Evolutionary conservation across 2,329 filamentous ascomycete species (phyloP).

Genomic region (Knoxdaviesia proteae): DNA sequence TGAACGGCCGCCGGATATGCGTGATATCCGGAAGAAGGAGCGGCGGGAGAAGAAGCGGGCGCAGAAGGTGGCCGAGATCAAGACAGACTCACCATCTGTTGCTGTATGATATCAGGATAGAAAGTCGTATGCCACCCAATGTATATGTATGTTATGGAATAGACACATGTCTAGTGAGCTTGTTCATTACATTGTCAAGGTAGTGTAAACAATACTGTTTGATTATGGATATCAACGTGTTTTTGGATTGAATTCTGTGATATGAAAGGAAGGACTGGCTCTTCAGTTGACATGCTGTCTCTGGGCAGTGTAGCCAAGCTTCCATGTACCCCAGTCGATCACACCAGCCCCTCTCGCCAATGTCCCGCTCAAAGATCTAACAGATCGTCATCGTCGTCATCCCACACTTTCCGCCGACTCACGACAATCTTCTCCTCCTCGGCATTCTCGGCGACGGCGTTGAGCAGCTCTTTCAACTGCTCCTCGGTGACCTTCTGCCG

Average conservation of each 20-base stretch:
- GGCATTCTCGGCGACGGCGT: constrained; percentile 61
- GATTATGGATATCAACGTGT: background rate
- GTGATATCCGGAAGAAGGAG: constrained; percentile 51
- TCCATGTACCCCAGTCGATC: too few species aligned
- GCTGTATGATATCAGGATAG: too few species aligned
- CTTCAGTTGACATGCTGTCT: background rate
- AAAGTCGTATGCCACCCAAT: too few species aligned
- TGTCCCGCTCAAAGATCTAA: constrained; percentile 30
- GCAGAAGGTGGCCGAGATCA: constrained; percentile 20
- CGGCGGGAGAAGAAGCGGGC: constrained; percentile 46
- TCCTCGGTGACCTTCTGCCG: constrained; percentile 73
- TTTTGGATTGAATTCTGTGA: constrained; percentile 1
- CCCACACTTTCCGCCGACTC: constrained; percentile 60
- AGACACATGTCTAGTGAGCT: too few species aligned
- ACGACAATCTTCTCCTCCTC: constrained; percentile 76
- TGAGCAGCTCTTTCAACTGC: constrained; percentile 80
- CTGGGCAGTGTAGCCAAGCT: too few species aligned
- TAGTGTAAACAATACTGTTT: background rate
- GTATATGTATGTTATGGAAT: too few species aligned
- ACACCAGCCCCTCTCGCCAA: background rate
- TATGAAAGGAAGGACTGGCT: background rate
- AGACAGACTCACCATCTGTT: too few species aligned
- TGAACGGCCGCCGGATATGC: constrained; percentile 71
- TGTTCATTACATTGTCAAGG: too few species aligned
- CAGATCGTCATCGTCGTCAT: constrained; percentile 67